phyloP scores from a whole-genome alignment of 345 rosid species.

The Punica granatum region DNA sequence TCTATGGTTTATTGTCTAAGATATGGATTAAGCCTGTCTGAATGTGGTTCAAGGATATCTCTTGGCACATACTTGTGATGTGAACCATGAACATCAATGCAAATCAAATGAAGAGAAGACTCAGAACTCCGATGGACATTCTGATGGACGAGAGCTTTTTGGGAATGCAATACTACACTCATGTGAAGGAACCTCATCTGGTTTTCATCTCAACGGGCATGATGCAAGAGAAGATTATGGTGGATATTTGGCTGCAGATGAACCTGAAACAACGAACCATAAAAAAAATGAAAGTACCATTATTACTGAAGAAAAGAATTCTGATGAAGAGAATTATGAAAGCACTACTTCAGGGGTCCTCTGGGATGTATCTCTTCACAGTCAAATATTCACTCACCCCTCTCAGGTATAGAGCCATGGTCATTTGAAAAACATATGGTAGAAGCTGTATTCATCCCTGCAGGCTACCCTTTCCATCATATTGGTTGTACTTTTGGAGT shows the following conservation, averaged over 20 bases:
- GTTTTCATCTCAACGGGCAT: slow-evolving; percentile 24
- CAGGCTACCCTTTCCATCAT: slow-evolving; percentile 85
- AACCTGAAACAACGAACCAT: slow-evolving; percentile 27
- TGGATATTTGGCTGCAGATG: slow-evolving; percentile 17
- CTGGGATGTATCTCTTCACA: slow-evolving; percentile 86
- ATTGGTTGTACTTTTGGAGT: background rate
- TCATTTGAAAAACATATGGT: slow-evolving; percentile 71
- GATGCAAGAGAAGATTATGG: slow-evolving; percentile 18
- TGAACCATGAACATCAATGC: slow-evolving; percentile 24
- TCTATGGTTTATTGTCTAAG: too few relatives aligned
- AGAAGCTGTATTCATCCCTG: slow-evolving; percentile 84
- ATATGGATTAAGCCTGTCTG: slow-evolving; percentile 1
- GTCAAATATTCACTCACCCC: slow-evolving; percentile 37
- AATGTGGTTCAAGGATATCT: slow-evolving; percentile 40
- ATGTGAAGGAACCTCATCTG: slow-evolving; percentile 25
- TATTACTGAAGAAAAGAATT: slow-evolving; percentile 4
- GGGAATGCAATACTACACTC: slow-evolving; percentile 17
- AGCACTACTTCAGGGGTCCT: slow-evolving; percentile 39
- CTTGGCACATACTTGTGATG: slow-evolving; percentile 47
- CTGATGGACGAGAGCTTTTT: slow-evolving; percentile 17
- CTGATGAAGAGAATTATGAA: slow-evolving; percentile 10
- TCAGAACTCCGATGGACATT: slow-evolving; percentile 15
- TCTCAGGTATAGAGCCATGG: slow-evolving; percentile 93
- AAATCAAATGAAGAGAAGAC: slow-evolving; percentile 15
- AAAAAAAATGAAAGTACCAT: slow-evolving; percentile 20